Conservation (phyloP, 2,329 filamentous ascomycete genomes). For the Claviceps citrina region DNA sequence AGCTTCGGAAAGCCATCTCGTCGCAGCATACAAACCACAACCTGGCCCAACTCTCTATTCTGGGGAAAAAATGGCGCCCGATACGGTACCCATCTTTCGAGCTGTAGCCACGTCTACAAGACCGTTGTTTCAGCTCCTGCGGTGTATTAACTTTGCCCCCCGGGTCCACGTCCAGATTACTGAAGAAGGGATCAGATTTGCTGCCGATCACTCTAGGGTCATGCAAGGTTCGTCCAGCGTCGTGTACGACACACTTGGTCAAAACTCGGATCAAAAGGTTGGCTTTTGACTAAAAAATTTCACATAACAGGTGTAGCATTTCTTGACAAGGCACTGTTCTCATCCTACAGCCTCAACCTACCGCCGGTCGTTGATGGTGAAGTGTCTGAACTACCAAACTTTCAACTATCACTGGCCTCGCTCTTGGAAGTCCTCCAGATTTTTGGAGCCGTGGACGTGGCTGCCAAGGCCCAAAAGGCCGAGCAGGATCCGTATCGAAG, state of each 20-base stretch:
- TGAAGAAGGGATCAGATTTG: constrained; percentile 71
- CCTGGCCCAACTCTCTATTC: not conserved
- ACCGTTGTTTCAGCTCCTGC: constrained; percentile 50
- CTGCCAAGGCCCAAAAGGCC: constrained; percentile 39
- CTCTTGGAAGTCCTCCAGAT: constrained; percentile 91
- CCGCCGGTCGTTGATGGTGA: constrained; percentile 22
- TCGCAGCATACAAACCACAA: not conserved
- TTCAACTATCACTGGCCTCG: constrained; percentile 75
- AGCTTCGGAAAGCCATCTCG: not conserved
- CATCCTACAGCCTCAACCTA: constrained; percentile 58
- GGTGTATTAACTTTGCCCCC: constrained; percentile 43
- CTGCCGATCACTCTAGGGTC: constrained; percentile 72
- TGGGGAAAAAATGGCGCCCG: constrained; percentile 15
- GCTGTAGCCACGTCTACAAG: constrained; percentile 65
- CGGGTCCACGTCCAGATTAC: constrained; percentile 58
- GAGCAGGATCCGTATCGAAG: constrained; percentile 46
- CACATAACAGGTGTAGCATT: constrained; percentile 48
- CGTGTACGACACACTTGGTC: no score
- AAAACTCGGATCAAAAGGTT: no score
- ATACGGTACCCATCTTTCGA: constrained; percentile 44
- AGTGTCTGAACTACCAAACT: constrained; percentile 42
- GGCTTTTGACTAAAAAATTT: no score
- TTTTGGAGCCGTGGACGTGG: constrained; percentile 67
- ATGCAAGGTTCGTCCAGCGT: constrained; percentile 60
- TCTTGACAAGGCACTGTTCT: constrained; percentile 78